phyloP scores from a whole-genome alignment of 164 flowering plant species.

The Sedum album region DNA sequence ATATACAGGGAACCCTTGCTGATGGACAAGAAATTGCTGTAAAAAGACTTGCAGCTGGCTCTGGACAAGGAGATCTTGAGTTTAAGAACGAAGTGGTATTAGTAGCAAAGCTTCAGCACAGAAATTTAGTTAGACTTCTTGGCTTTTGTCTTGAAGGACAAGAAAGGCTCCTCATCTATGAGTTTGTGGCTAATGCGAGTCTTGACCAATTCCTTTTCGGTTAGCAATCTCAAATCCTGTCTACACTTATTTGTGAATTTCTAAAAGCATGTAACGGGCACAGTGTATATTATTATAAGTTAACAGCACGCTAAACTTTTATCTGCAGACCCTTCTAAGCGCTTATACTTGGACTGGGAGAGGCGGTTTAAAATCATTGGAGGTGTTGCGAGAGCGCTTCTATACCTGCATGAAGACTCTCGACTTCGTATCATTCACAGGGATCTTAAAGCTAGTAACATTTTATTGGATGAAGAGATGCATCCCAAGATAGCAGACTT shows the following conservation, averaged over 20 bases:
- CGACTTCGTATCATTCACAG: slow-evolving; percentile 33
- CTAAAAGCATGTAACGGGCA: not conserved
- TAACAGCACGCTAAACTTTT: not conserved
- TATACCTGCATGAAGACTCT: slow-evolving; percentile 44
- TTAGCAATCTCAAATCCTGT: not conserved
- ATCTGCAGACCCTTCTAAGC: slow-evolving; percentile 19
- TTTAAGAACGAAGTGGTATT: slow-evolving; percentile 20
- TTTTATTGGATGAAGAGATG: slow-evolving; percentile 31
- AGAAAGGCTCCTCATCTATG: slow-evolving; percentile 28
- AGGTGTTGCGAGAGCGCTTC: slow-evolving; percentile 34
- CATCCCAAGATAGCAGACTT: slow-evolving; percentile 45
- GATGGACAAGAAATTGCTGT: slow-evolving; percentile 22
- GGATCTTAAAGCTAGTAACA: slow-evolving; percentile 41
- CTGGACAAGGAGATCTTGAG: slow-evolving; percentile 18
- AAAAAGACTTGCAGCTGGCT: slow-evolving; percentile 17
- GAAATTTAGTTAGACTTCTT: slow-evolving; percentile 23
- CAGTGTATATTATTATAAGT: not conserved
- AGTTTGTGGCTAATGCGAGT: slow-evolving; percentile 32
- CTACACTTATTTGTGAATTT: not conserved
- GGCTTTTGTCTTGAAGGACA: slow-evolving; percentile 27
- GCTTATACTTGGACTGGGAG: slow-evolving; percentile 20
- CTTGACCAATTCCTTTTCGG: slow-evolving; percentile 34
- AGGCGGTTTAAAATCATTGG: slow-evolving; percentile 24
- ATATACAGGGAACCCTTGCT: slow-evolving; percentile 20
- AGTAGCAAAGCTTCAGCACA: slow-evolving; percentile 31